These are phyloP conservation scores for Nepenthes mirabilis DNA, from an alignment of 148 eudicot species.

Conservation along the genomic window DNA sequence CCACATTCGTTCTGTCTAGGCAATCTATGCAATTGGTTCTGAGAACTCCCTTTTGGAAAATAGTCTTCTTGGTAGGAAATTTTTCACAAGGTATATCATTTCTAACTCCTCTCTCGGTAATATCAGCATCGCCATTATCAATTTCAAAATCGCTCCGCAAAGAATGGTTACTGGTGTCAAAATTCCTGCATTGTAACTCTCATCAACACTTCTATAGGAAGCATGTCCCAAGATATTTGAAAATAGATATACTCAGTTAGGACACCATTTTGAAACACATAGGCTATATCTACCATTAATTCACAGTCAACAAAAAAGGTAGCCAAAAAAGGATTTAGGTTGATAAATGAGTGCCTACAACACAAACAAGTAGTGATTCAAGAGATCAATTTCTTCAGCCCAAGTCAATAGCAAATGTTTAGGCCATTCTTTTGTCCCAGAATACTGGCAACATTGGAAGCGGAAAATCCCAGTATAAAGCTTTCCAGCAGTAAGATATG, in stretches of 20 bases:
- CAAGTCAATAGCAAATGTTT: neutral
- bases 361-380: too few relatives aligned
- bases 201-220: neutral
- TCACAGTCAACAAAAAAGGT: neutral
- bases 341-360: too few relatives aligned
- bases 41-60: constrained; percentile 67
- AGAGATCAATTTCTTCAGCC: too few relatives aligned
- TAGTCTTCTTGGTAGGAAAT: constrained; percentile 25
- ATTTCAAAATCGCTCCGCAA: constrained; percentile 9
- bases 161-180: constrained; percentile 12
- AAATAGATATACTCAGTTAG: neutral
- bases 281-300: neutral
- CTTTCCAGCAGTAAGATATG: too few relatives aligned
- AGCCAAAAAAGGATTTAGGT: too few relatives aligned
- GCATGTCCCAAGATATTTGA: neutral
- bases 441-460: neutral
- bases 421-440: too few relatives aligned
- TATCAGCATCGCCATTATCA: constrained; percentile 4
- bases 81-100: constrained; percentile 17
- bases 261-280: neutral
- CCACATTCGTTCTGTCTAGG: constrained; percentile 86
- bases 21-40: constrained; percentile 96
- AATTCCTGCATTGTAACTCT: constrained; percentile 31
- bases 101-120: constrained; percentile 15
- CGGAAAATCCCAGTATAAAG: too few relatives aligned